Conservation (phyloP, 345 rosid genomes). For the Hibiscus mutabilis region DNA sequence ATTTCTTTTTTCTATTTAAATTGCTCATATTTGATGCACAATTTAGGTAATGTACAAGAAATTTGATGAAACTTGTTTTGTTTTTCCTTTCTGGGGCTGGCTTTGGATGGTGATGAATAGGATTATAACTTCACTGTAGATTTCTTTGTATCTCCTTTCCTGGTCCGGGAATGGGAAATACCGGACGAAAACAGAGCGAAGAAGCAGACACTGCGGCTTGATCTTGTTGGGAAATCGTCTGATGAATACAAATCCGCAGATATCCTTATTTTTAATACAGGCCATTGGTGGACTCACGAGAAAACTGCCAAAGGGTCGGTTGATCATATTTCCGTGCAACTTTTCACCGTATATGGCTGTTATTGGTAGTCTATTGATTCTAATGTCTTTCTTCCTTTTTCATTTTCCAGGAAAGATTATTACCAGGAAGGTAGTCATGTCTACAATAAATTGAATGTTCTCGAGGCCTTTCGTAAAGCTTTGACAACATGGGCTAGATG, state of each 20-base stretch:
- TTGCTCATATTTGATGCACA: background rate
- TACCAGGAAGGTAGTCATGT: constrained; percentile 91
- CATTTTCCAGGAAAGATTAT: constrained; percentile 60
- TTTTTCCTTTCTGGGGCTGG: too few species aligned
- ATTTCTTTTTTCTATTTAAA: background rate
- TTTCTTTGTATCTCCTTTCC: constrained; percentile 84
- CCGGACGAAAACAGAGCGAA: constrained; percentile 41
- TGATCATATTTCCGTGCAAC: background rate
- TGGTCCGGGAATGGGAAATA: constrained; percentile 88
- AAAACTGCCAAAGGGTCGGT: constrained; percentile 84
- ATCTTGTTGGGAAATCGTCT: constrained; percentile 64
- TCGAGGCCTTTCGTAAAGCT: constrained; percentile 90
- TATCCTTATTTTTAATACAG: constrained; percentile 78
- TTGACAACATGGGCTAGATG: constrained; percentile 90
- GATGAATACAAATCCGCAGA: constrained; percentile 68
- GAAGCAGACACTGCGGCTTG: constrained; percentile 84
- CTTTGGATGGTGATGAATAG: constrained; percentile 21
- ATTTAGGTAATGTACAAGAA: background rate
- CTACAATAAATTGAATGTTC: constrained; percentile 61
- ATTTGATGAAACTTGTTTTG: constrained; percentile 1
- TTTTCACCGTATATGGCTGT: background rate
- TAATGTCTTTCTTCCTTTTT: too few species aligned
- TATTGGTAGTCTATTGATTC: too few species aligned
- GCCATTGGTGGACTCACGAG: constrained; percentile 99
- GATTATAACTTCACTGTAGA: constrained; percentile 71